These are phyloP conservation scores for Phaseolus lunatus DNA, from an alignment of 306 rosid genomes.

Conservation along the genomic window DNA sequence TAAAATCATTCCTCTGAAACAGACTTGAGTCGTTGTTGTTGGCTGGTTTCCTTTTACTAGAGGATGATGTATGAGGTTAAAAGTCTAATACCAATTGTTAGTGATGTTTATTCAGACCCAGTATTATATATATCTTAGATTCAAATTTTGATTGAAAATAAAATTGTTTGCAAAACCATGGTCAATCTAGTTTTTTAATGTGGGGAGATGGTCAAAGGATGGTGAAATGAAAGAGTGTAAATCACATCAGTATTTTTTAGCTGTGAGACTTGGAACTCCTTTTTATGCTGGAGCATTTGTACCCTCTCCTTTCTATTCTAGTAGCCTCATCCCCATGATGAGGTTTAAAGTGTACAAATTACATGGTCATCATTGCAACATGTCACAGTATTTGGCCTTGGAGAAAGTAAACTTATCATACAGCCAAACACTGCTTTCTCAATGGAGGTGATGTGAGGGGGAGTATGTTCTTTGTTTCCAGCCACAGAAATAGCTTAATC, in stretches of 20 bases:
- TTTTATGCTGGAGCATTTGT: neutral
- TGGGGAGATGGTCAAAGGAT: neutral
- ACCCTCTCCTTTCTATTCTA: neutral
- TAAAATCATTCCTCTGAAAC: neutral
- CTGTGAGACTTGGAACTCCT: neutral
- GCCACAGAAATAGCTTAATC: neutral
- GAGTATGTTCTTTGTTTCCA: neutral
- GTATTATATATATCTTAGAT: neutral
- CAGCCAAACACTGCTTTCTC: slow-evolving; percentile 13
- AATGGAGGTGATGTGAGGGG: slow-evolving; percentile 8
- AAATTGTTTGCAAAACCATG: slow-evolving; percentile 2
- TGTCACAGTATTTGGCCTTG: neutral
- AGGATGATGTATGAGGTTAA: neutral
- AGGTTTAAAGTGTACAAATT: neutral
- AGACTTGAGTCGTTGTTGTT: neutral
- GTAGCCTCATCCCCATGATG: neutral
- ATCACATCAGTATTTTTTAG: neutral
- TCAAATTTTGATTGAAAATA: neutral
- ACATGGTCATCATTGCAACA: neutral
- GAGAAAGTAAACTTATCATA: neutral
- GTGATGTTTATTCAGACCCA: neutral
- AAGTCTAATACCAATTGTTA: neutral
- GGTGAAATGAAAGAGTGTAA: slow-evolving; percentile 26
- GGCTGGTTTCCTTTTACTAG: slow-evolving; percentile 3
- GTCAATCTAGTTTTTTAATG: slow-evolving; percentile 9